Evolutionary conservation across 2,329 filamentous ascomycete species (phyloP).

Genomic region (Neopestalotiopsis sp.): DNA sequence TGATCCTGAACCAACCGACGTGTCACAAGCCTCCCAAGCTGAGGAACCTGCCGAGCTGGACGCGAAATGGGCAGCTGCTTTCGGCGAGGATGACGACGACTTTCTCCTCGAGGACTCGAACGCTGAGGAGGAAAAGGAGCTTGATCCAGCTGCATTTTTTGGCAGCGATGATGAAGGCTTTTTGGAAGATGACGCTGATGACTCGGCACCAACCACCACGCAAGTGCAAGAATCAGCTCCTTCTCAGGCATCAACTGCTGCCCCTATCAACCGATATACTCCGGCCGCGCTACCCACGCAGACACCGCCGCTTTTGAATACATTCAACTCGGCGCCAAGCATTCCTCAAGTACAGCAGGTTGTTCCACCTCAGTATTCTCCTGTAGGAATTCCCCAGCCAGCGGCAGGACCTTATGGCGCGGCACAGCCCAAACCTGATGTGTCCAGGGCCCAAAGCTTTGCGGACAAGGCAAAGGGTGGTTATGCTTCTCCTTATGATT

Average conservation of each 20-base stretch:
- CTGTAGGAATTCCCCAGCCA: conserved; percentile 29
- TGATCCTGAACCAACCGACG: conserved; percentile 25
- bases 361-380: conserved; percentile 36
- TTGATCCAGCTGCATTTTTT: conserved; percentile 72
- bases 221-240: conserved; percentile 30
- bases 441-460: conserved; percentile 78
- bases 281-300: conserved; percentile 33
- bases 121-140: conserved; percentile 48
- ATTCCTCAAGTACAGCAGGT: conserved; percentile 30
- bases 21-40: conserved; percentile 28
- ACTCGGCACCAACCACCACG: conserved; percentile 22
- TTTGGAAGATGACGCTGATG: conserved; percentile 62
- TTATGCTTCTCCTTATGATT: conserved; percentile 92
- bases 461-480: conserved; percentile 88
- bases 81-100: conserved; percentile 74
- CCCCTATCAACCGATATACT: conserved; percentile 42
- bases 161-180: conserved; percentile 88
- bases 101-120: conserved; percentile 66
- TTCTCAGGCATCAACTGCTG: conserved; percentile 30
- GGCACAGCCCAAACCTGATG: conserved; percentile 47
- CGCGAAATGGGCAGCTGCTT: conserved; percentile 82
- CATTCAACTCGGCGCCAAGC: conserved; percentile 55
- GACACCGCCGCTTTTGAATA: conserved; percentile 38
- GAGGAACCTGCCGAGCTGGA: conserved; percentile 67
- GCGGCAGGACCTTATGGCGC: conserved; percentile 39